phyloP scores from a whole-genome alignment of 352 stramenopile genomes.

The Phytophthora colocasiae region DNA sequence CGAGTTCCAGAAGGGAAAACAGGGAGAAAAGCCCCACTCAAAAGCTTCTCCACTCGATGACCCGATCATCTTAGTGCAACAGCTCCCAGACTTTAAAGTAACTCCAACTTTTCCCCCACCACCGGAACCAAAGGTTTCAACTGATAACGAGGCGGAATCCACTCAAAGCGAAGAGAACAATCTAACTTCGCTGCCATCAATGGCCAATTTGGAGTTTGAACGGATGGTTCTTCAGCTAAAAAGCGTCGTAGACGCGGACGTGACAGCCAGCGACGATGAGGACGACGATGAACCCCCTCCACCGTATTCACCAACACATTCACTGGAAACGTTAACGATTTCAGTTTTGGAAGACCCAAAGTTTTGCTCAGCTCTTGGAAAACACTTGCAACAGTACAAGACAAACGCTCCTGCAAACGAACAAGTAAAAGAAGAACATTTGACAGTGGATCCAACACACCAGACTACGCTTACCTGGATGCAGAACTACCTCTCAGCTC shows the following conservation, averaged over 20 bases:
- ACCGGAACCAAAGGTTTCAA: conserved; percentile 15
- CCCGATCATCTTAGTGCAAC: conserved; percentile 76
- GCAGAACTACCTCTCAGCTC: conserved; percentile 32
- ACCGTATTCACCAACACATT: conserved; percentile 29
- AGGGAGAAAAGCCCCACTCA: conserved; percentile 10
- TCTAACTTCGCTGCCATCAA: conserved; percentile 21
- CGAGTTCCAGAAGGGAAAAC: conserved; percentile 50
- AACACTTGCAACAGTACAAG: conserved; percentile 21
- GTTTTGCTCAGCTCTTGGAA: conserved; percentile 51
- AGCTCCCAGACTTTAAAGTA: conserved; percentile 53
- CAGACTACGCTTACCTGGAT: conserved; percentile 34
- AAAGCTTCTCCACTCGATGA: conserved; percentile 56
- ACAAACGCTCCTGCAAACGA: conserved; percentile 2
- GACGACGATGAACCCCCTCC: conserved; percentile 52
- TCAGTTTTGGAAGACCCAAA: conserved; percentile 44
- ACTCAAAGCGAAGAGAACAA: conserved; percentile 28
- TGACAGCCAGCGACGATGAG: conserved; percentile 35
- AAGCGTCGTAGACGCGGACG: conserved; percentile 55
- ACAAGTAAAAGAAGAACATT: not conserved
- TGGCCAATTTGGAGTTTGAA: conserved; percentile 71
- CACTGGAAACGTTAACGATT: conserved; percentile 21
- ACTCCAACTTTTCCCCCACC: conserved; percentile 22
- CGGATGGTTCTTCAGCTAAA: conserved; percentile 82
- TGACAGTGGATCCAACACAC: conserved; percentile 14
- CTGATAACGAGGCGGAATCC: conserved; percentile 16